Evolutionary conservation across 1,139 yeast species (phyloP).

Genomic region (Hemisphaericaspora xylanilytica): DNA sequence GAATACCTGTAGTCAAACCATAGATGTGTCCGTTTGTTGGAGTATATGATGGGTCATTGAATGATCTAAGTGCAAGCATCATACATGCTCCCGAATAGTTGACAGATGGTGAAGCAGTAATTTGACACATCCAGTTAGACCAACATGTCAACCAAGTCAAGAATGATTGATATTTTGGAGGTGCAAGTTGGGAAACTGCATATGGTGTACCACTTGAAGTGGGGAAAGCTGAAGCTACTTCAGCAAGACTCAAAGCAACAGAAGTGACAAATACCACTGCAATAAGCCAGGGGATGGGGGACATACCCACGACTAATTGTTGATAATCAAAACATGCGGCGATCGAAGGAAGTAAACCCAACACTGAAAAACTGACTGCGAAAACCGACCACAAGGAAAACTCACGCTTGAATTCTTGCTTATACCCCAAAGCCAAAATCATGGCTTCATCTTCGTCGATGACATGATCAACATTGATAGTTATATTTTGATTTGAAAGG

Average conservation of each 20-base stretch:
- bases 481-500: constrained; percentile 37
- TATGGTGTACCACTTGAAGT: constrained; percentile 50
- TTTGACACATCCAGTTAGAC: constrained; percentile 49
- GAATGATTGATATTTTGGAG: constrained; percentile 51
- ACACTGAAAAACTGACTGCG: constrained; percentile 69
- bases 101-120: constrained; percentile 57
- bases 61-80: constrained; percentile 54
- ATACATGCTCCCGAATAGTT: constrained; percentile 59
- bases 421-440: constrained; percentile 66
- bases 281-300: constrained; percentile 55
- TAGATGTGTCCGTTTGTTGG: constrained; percentile 52
- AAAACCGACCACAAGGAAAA: constrained; percentile 60
- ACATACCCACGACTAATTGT: constrained; percentile 51
- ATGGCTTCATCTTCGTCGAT: constrained; percentile 53
- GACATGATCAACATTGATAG: constrained; percentile 46
- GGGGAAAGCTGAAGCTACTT: constrained; percentile 49
- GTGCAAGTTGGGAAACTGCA: constrained; percentile 52
- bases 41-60: constrained; percentile 29
- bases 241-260: constrained; percentile 51
- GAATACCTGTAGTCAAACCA: constrained; percentile 51
- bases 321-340: constrained; percentile 56
- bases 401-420: constrained; percentile 72
- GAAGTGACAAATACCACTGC: constrained; percentile 49
- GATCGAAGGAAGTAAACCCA: constrained; percentile 70
- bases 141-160: constrained; percentile 62